Evolutionary conservation across 768 basidiomycete genomes (phyloP).

Genomic region (Lactarius hengduanensis): DNA sequence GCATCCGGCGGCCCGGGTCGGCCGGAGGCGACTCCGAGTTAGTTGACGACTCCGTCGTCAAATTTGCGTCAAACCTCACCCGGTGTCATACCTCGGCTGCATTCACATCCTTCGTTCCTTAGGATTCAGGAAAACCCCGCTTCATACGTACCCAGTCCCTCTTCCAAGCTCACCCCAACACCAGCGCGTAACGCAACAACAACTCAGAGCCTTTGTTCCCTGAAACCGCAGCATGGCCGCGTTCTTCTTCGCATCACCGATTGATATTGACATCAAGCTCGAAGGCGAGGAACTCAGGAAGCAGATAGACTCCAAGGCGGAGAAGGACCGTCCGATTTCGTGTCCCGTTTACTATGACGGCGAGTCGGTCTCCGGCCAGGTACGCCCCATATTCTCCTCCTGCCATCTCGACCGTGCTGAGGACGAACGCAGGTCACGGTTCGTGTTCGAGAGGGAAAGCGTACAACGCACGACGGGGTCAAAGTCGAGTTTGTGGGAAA

Average conservation of each 20-base stretch:
- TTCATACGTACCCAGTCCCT: not conserved
- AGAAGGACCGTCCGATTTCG: conserved; percentile 80
- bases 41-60: no score
- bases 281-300: conserved; percentile 83
- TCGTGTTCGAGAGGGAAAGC: conserved; percentile 53
- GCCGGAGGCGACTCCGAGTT: not conserved
- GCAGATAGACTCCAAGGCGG: conserved; percentile 84
- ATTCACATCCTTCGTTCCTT: not conserved
- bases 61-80: not conserved
- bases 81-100: not conserved
- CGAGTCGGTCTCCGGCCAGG: conserved; percentile 87
- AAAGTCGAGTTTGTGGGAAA: no score
- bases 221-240: conserved; percentile 57
- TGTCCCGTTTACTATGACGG: conserved; percentile 97
- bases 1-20: not conserved
- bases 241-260: conserved; percentile 88
- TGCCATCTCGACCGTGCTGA: not conserved
- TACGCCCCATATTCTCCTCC: conserved; percentile 36
- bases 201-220: not conserved
- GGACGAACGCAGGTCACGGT: conserved; percentile 63
- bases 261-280: conserved; percentile 89
- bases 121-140: not conserved
- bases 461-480: no score
- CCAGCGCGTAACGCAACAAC: not conserved
- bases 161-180: not conserved